Conservation (phyloP, 805 yeast genomes). For the Saccharomycopsis capsularis region DNA sequence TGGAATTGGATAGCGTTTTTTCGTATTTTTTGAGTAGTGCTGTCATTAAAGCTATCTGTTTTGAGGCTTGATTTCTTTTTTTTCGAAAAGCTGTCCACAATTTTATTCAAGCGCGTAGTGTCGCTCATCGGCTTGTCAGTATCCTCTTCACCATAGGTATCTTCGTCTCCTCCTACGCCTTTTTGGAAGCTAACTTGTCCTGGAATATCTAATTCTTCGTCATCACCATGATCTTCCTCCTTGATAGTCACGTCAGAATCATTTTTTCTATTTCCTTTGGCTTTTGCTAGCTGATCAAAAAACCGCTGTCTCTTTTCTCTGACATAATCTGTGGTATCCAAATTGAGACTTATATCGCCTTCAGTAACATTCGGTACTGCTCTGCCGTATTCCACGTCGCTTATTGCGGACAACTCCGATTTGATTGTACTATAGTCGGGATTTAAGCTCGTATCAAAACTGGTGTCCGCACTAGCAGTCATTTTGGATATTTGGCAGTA, state of each 20-base stretch:
- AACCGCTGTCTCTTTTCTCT: conserved; percentile 2
- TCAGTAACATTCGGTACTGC: no score
- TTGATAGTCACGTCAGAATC: not conserved
- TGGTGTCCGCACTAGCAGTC: not conserved
- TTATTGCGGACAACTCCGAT: conserved; percentile 2
- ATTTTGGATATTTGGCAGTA: no score
- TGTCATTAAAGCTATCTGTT: not conserved
- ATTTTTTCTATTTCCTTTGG: not conserved
- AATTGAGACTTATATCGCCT: no score
- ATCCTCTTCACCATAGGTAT: not conserved
- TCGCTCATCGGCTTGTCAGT: not conserved
- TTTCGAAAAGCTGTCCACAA: not conserved
- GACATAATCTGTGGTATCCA: conserved; percentile 11
- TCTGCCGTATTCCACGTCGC: conserved; percentile 10
- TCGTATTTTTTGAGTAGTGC: no score
- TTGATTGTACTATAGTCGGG: conserved; percentile 7
- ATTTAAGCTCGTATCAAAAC: not conserved
- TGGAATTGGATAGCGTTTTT: no score
- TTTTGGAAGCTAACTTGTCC: not conserved
- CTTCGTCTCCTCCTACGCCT: not conserved
- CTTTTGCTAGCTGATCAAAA: not conserved
- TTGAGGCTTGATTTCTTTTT: not conserved
- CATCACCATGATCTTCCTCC: not conserved
- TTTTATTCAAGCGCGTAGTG: not conserved
- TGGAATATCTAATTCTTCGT: no score